Base-by-base conservation (phyloP, 495 filamentous ascomycete genomes). In the Alectoria sarmentosa region DNA sequence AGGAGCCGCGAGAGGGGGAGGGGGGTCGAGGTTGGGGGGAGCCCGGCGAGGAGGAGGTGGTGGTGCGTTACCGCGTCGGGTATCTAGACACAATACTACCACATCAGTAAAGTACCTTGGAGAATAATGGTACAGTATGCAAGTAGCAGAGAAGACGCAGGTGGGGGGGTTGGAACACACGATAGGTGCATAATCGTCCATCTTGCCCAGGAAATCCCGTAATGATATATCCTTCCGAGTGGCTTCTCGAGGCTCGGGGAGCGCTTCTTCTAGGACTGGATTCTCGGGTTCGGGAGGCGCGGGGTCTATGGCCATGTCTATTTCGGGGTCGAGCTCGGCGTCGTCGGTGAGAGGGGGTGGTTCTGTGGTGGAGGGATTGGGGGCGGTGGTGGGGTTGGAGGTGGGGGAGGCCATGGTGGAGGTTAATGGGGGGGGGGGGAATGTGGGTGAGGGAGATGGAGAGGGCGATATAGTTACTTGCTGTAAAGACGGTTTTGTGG, bases 41-140 rank as follows among this genome's bases (percentile, higher is more conserved):
- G 91, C 14, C 97, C 89, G 61, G 94, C 94, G 71, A 91, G 91
- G 69, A 94, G 87, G 21, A 92, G 93, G 76, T 98, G 90, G 82
- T 98, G 98, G 82, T 97, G 96, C 71, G 92, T 98, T 38, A 98
- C 93, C 15, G 94, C 94, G 75, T 98, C 94, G 57, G 94, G 94
- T 67, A 98, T 98, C 93, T 98, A 71, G 26, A 49, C 21, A 17
- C 34, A 0, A 36, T 37, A 6, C 7, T 38, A 6, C 21, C 4
- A 44, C 42, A 23, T 62, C 21, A 55, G 21, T 23, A 23, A 41
- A 19, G 55, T 23, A 14, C n/a, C 19, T 41, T 32, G 28, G 48
- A 60, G 59, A 32, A 39, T 41, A 2, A 15, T 9, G 2, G 38
- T 2, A 14, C 8, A 41, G 38, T 15, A 13, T 38, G 36, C 36